phyloP scores from a whole-genome alignment of 768 basidiomycete species.

The Calocybe indica region DNA sequence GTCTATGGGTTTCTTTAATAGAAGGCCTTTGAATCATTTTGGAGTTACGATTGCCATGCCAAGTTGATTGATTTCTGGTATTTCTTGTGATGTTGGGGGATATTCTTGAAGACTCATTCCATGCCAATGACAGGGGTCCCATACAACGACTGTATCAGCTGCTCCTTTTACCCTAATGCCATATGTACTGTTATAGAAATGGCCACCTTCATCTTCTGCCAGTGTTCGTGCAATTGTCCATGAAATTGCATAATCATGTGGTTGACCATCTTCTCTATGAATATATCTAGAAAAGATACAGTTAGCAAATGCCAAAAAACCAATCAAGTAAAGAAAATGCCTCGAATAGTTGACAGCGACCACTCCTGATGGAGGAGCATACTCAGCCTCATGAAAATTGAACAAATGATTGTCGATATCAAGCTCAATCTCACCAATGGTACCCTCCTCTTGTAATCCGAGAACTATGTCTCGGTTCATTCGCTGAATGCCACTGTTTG shows the following conservation, averaged over 20 bases:
- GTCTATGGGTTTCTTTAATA: no score
- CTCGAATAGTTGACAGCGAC: constrained; percentile 11
- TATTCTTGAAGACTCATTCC: constrained; percentile 11
- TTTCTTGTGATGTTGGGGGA: constrained; percentile 1
- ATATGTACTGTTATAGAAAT: constrained; percentile 10
- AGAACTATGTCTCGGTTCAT: neutral
- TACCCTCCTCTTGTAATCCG: neutral
- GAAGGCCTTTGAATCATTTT: neutral
- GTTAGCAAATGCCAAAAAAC: neutral
- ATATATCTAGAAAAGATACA: constrained; percentile 4
- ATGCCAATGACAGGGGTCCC: constrained; percentile 10
- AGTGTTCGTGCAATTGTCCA: constrained; percentile 5
- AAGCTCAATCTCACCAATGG: neutral
- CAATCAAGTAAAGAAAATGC: neutral
- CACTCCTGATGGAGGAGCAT: constrained; percentile 12
- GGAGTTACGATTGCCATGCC: constrained; percentile 8
- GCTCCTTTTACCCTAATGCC: constrained; percentile 5
- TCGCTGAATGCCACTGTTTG: neutral
- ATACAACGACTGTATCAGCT: constrained; percentile 9
- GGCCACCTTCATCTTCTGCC: neutral
- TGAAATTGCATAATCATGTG: constrained; percentile 9
- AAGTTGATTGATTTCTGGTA: constrained; percentile 4
- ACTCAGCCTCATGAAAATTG: constrained; percentile 7
- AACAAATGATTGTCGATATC: neutral
- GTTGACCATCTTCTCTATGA: constrained; percentile 10